A percentile compares a stretch with the other conserved stretches of the same genome.
Conservation (phyloP, 768 basidiomycete species). For the Pluteus cervinus region DNA sequence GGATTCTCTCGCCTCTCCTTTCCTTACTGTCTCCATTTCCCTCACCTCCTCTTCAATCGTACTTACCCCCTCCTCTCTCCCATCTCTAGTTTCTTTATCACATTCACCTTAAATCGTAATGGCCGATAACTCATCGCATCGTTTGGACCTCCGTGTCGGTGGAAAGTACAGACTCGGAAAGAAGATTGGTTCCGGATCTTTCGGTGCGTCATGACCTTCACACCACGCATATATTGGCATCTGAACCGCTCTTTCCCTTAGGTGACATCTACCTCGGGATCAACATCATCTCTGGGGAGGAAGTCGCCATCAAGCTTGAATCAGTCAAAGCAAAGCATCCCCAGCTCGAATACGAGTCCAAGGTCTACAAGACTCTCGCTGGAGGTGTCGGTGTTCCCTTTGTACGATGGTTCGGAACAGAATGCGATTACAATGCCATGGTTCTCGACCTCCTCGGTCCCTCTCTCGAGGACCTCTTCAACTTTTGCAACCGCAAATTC, state of each 20-base stretch:
- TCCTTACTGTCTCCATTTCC: constrained; percentile 12
- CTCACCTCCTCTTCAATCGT: constrained; percentile 9
- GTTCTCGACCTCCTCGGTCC: constrained; percentile 95
- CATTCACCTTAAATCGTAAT: constrained; percentile 31
- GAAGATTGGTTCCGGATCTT: constrained; percentile 99
- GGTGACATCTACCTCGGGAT: constrained; percentile 99
- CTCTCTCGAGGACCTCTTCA: constrained; percentile 87
- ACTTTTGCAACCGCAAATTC: constrained; percentile 97
- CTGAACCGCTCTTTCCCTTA: constrained; percentile 22
- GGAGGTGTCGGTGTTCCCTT: constrained; percentile 99
- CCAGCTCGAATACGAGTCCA: constrained; percentile 98
- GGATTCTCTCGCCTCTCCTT: constrained; percentile 16
- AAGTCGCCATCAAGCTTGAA: constrained; percentile 99
- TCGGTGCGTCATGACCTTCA: constrained; percentile 54
- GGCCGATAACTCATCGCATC: constrained; percentile 67
- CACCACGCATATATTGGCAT: constrained; percentile 2
- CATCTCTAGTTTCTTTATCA: constrained; percentile 4
- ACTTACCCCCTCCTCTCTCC: constrained; percentile 13
- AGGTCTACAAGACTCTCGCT: constrained; percentile 95
- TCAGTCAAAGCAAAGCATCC: constrained; percentile 99
- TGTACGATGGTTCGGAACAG: constrained; percentile 90
- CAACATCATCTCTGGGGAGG: constrained; percentile 99
- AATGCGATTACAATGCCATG: constrained; percentile 99
- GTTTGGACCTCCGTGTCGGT: constrained; percentile 84
- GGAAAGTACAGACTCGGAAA: constrained; percentile 98